Evolutionary conservation across 2,329 filamentous ascomycete species (phyloP).

Genomic region (Xylaria sp.): DNA sequence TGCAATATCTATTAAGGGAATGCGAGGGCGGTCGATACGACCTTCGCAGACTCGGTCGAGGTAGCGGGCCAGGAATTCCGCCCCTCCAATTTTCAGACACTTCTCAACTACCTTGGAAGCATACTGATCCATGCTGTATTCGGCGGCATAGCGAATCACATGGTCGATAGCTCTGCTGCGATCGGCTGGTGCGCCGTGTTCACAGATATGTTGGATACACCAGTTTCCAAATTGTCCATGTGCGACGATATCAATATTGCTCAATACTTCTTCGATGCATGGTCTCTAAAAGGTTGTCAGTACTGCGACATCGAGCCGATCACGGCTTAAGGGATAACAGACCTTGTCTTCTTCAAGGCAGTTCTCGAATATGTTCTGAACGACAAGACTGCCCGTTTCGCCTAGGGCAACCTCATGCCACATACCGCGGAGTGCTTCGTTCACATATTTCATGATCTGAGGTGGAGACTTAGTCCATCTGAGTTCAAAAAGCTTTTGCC

Average conservation of each 20-base stretch:
- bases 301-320: not conserved
- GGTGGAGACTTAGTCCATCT: constrained; percentile 95
- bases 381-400: constrained; percentile 96
- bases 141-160: constrained; percentile 89
- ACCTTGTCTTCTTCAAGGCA: constrained; percentile 99
- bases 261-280: constrained; percentile 95
- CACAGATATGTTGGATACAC: constrained; percentile 99
- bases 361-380: constrained; percentile 99
- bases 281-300: constrained; percentile 72
- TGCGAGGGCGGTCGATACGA: constrained; percentile 88
- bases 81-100: constrained; percentile 94
- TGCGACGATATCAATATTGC: constrained; percentile 94
- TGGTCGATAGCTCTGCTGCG: constrained; percentile 94
- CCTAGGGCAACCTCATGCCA: constrained; percentile 98
- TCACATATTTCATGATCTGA: constrained; percentile 98
- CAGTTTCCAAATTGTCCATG: constrained; percentile 99
- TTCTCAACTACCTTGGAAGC: constrained; percentile 99
- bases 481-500: constrained; percentile 99
- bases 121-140: constrained; percentile 99
- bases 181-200: constrained; percentile 91
- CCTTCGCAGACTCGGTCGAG: constrained; percentile 94
- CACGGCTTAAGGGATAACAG: constrained; percentile 45
- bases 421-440: constrained; percentile 93
- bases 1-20: constrained; percentile 96
- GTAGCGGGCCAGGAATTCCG: constrained; percentile 91